A percentile compares a stretch with the other conserved stretches of the same genome.
Conservation (phyloP, 495 filamentous ascomycete species). For the Trichoderma parareesei region DNA sequence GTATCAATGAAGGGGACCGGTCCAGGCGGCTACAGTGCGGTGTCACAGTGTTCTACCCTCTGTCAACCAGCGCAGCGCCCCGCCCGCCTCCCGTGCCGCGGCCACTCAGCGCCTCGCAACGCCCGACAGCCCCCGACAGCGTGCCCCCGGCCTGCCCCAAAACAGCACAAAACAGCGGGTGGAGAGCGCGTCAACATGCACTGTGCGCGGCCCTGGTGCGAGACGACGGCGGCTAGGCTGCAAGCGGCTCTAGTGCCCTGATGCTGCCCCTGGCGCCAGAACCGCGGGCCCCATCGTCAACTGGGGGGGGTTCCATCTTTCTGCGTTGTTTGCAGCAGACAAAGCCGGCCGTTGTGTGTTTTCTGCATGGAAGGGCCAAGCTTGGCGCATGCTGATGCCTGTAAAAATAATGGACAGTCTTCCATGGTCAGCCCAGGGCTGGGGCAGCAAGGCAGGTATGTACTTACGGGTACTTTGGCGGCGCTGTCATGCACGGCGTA, state of each 20-base stretch:
- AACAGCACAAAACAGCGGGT: conserved; percentile 1
- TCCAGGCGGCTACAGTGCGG: background rate
- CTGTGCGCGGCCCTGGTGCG: conserved; percentile 1
- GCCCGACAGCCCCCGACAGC: background rate
- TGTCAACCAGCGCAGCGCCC: background rate
- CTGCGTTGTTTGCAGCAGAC: conserved; percentile 1
- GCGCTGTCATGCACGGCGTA: too few relatives aligned
- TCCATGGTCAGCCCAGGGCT: too few relatives aligned
- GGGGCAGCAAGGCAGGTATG: too few relatives aligned
- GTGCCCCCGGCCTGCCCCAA: background rate
- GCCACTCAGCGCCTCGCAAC: background rate
- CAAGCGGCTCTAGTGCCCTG: conserved; percentile 8
- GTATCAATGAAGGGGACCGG: background rate
- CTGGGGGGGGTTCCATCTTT: background rate
- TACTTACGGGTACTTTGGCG: too few relatives aligned
- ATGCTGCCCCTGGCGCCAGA: conserved; percentile 7
- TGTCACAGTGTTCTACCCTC: background rate
- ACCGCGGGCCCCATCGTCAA: background rate
- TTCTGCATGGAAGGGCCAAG: background rate
- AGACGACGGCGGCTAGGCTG: background rate
- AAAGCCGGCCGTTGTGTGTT: too few relatives aligned
- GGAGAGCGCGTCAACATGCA: background rate
- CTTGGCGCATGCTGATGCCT: background rate
- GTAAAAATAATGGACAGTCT: background rate
- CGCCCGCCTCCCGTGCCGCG: background rate